Evolutionary conservation across 257 asterid species (phyloP).

Genomic region (Nicotiana tabacum): DNA sequence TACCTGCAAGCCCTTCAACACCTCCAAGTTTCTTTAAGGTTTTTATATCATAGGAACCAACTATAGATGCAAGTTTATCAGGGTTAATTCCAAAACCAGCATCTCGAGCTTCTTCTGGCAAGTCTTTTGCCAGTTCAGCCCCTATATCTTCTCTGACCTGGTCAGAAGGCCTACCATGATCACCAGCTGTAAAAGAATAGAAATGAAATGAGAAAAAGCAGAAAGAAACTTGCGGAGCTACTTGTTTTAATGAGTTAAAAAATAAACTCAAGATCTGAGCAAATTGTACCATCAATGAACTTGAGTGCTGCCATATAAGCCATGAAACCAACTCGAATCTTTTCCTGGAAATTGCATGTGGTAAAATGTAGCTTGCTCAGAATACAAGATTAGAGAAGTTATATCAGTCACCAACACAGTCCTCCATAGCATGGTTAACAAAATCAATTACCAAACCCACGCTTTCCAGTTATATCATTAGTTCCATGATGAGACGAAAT

Average conservation of each 20-base stretch:
- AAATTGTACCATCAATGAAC: conserved; percentile 64
- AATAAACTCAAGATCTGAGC: conserved; percentile 4
- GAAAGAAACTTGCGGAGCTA: conserved; percentile 2
- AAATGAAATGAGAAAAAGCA: conserved; percentile 1
- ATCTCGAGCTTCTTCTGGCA: conserved; percentile 61
- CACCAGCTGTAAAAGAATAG: conserved; percentile 34
- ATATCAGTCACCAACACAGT: not conserved
- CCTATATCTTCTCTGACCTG: conserved; percentile 31
- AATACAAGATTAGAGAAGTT: not conserved
- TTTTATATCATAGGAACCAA: conserved; percentile 71
- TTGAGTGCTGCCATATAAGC: conserved; percentile 83
- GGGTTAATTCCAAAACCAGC: conserved; percentile 82
- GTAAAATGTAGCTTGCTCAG: conserved; percentile 6
- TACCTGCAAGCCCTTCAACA: conserved; percentile 67
- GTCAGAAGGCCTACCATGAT: conserved; percentile 24
- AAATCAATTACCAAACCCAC: not conserved
- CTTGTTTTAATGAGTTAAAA: not conserved
- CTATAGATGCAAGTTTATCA: conserved; percentile 77
- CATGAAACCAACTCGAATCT: conserved; percentile 59
- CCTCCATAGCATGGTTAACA: not conserved
- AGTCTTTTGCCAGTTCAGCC: conserved; percentile 41
- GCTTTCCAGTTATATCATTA: not conserved
- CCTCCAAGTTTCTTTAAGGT: conserved; percentile 64
- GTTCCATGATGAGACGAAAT: not conserved
- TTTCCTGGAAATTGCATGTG: conserved; percentile 50